phyloP scores from a whole-genome alignment of 192 early-diverging fungal species.

The Dimargaris cristalligena region DNA sequence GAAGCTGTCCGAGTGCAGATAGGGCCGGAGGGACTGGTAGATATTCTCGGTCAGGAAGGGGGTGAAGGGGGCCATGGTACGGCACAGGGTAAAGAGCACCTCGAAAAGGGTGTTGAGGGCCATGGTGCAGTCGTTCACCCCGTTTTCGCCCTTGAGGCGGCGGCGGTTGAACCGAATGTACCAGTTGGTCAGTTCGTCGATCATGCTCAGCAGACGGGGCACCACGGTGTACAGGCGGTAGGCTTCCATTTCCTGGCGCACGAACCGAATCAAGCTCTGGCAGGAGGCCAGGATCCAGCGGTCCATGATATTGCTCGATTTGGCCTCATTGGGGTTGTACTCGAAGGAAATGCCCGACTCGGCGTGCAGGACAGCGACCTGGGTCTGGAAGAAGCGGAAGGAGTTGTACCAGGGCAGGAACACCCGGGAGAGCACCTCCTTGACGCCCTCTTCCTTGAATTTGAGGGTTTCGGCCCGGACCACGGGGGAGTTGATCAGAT shows the following conservation, averaged over 20 bases:
- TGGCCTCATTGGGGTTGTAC: constrained; percentile 54
- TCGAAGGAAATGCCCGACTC: constrained; percentile 48
- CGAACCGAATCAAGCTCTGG: constrained; percentile 86
- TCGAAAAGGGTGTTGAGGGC: constrained; percentile 94
- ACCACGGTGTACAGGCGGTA: constrained; percentile 98
- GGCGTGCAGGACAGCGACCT: constrained; percentile 80
- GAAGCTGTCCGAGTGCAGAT: constrained; percentile 38
- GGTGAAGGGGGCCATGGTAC: constrained; percentile 91
- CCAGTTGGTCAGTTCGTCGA: constrained; percentile 97
- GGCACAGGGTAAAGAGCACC: constrained; percentile 78
- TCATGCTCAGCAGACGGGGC: constrained; percentile 70
- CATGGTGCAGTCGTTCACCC: constrained; percentile 61
- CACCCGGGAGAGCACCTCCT: constrained; percentile 83
- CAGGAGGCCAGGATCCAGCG: constrained; percentile 91
- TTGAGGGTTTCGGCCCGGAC: constrained; percentile 87
- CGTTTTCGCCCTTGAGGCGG: constrained; percentile 90
- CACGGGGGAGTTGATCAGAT: constrained; percentile 94
- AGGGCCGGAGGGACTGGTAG: constrained; percentile 83
- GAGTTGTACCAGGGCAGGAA: constrained; percentile 99
- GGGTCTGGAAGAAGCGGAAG: constrained; percentile 88
- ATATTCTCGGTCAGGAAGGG: constrained; percentile 94
- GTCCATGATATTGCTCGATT: constrained; percentile 89
- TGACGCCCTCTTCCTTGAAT: constrained; percentile 96
- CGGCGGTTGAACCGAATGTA: constrained; percentile 97
- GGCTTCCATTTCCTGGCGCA: constrained; percentile 79